Conservation (phyloP, 2,329 filamentous ascomycete species). For the Pseudogymnoascus sp. region DNA sequence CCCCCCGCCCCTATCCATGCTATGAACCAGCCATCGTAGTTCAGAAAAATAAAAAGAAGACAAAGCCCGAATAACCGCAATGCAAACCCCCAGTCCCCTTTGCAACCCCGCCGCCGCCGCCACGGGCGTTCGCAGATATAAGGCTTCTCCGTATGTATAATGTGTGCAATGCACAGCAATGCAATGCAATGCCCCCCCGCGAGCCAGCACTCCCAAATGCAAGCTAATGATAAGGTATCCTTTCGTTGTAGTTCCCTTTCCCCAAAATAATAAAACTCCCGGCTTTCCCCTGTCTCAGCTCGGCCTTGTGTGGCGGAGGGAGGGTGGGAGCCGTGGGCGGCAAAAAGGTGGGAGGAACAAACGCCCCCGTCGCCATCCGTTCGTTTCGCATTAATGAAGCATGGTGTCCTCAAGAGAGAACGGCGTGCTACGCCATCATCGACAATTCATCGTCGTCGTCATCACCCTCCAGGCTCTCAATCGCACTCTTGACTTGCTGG, state of each 20-base stretch:
- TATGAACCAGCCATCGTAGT: constrained; percentile 4
- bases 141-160: neutral
- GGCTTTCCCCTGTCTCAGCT: neutral
- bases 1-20: neutral
- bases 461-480: constrained; percentile 82
- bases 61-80: neutral
- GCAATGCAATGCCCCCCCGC: neutral
- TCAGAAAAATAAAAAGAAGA: constrained; percentile 2
- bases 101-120: neutral
- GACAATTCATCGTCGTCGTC: constrained; percentile 55
- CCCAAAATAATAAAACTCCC: neutral
- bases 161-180: constrained; percentile 5
- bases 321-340: neutral
- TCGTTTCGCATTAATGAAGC: constrained; percentile 7
- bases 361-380: neutral
- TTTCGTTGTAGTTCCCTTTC: neutral
- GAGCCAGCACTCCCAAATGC: constrained; percentile 5
- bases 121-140: neutral
- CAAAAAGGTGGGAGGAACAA: neutral
- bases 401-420: neutral
- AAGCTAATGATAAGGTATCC: constrained; percentile 9
- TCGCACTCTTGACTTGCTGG: constrained; percentile 90
- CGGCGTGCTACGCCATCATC: constrained; percentile 40
- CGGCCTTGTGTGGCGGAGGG: neutral
- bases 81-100: neutral